Percentiles rank a stretch among this genome's conserved stretches.
Conservation (phyloP, 2,329 filamentous ascomycete species). For the Pseudocercospora fuligena region DNA sequence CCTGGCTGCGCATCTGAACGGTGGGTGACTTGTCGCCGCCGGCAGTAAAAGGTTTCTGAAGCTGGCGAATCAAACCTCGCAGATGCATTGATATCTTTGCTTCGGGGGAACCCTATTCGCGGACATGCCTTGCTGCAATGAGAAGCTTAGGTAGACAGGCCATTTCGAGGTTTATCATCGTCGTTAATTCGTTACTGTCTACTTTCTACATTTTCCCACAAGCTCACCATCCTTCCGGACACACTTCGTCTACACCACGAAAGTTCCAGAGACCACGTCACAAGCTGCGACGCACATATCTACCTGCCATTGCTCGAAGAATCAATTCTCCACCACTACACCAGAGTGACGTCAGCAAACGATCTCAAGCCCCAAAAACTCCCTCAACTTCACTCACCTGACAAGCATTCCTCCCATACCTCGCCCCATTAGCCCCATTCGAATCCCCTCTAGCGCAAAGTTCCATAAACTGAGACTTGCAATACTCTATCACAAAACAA, state of each 20-base stretch:
- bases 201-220: neutral
- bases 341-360: neutral
- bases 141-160: too few relatives aligned
- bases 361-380: too few relatives aligned
- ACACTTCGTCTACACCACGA: neutral
- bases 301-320: neutral
- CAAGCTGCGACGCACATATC: neutral
- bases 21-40: too few relatives aligned
- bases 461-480: neutral
- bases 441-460: neutral
- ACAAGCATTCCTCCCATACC: conserved; percentile 6
- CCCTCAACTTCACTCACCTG: neutral
- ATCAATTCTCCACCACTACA: neutral
- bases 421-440: neutral
- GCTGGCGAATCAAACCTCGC: neutral
- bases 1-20: too few relatives aligned
- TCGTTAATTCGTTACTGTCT: neutral
- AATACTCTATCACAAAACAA: neutral
- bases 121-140: too few relatives aligned
- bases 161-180: neutral
- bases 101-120: neutral
- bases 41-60: too few relatives aligned
- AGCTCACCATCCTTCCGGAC: too few relatives aligned
- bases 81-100: neutral
- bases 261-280: neutral